phyloP scores from a whole-genome alignment of 768 basidiomycete genomes.

The Agaricus subrufescens region DNA sequence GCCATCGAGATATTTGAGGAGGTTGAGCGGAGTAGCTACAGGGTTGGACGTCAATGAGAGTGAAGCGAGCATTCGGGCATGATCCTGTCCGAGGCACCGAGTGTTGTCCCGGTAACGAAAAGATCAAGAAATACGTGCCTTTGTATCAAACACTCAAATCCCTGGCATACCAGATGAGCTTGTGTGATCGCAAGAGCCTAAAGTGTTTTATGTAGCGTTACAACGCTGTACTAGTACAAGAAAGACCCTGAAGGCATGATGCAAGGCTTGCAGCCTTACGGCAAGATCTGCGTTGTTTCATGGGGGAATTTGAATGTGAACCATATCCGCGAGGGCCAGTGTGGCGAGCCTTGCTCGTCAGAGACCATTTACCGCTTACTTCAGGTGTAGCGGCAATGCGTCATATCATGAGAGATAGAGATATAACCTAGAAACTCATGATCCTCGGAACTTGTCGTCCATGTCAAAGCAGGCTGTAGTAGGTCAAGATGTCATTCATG shows the following conservation, averaged over 20 bases:
- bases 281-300: no score
- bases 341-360: no score
- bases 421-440: conserved; percentile 50
- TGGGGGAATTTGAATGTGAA: no score
- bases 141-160: conserved; percentile 52
- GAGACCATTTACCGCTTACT: no score
- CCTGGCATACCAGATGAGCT: conserved; percentile 33
- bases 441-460: conserved; percentile 87
- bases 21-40: conserved; percentile 38
- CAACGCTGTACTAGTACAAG: conserved; percentile 85
- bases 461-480: conserved; percentile 34
- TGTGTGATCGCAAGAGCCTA: conserved; percentile 33
- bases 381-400: conserved; percentile 61
- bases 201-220: conserved; percentile 79
- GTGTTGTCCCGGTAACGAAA: background rate
- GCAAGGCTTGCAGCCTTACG: conserved; percentile 56
- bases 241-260: conserved; percentile 63
- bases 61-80: conserved; percentile 50
- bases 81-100: background rate
- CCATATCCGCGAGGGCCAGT: no score
- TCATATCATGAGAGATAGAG: conserved; percentile 42
- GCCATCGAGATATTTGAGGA: conserved; percentile 51
- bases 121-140: conserved; percentile 28
- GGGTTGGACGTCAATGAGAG: conserved; percentile 68
- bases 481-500: no score